phyloP scores from a whole-genome alignment of 805 yeast genomes.

The Nakazawaea pomicola region DNA sequence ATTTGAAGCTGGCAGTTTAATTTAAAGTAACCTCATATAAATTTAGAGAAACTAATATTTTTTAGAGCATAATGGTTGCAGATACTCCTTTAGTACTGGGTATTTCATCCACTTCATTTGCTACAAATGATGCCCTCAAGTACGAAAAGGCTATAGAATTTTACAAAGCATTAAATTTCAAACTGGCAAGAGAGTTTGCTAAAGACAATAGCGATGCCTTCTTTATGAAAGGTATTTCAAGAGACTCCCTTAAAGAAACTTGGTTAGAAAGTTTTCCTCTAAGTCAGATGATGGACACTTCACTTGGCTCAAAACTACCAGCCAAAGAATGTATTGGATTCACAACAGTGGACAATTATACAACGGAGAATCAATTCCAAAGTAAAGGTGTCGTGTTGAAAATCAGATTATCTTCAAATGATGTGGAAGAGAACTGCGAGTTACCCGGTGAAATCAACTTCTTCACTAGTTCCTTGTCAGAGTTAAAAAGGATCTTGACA shows the following conservation, averaged over 20 bases:
- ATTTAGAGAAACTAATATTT: neutral
- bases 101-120: constrained; percentile 56
- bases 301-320: constrained; percentile 20
- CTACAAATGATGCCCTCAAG: constrained; percentile 42
- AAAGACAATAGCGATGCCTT: constrained; percentile 38
- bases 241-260: constrained; percentile 60
- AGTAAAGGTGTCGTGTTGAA: constrained; percentile 43
- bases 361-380: constrained; percentile 23
- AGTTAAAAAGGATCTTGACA: constrained; percentile 18
- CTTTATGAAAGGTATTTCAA: constrained; percentile 49
- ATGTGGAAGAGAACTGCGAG: constrained; percentile 28
- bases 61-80: constrained; percentile 6
- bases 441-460: constrained; percentile 33
- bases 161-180: constrained; percentile 58
- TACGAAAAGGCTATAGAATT: constrained; percentile 49
- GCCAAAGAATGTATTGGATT: constrained; percentile 25
- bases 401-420: constrained; percentile 35
- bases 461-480: constrained; percentile 34
- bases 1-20: neutral
- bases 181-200: constrained; percentile 52
- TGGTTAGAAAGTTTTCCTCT: constrained; percentile 72
- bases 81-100: constrained; percentile 17
- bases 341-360: constrained; percentile 4
- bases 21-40: neutral
- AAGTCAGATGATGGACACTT: constrained; percentile 15